Evolutionary conservation across 805 yeast genomes (phyloP).

Genomic region (Kuraishia cidri): DNA sequence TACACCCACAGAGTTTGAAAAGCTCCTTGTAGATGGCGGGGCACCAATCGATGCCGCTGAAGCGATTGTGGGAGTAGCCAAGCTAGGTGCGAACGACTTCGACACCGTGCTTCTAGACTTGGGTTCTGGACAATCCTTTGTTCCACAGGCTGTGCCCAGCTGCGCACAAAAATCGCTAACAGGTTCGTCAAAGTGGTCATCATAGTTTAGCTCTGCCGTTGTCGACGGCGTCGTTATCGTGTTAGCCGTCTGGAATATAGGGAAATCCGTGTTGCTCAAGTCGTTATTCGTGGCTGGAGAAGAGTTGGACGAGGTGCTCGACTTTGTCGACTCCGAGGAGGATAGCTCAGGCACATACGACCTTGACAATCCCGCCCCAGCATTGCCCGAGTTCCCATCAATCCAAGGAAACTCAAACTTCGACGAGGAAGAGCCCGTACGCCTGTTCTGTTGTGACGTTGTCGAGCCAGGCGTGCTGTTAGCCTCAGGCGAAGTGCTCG

Average conservation of each 20-base stretch:
- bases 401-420: constrained; percentile 52
- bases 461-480: constrained; percentile 1
- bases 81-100: constrained; percentile 3
- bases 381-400: constrained; percentile 9
- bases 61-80: neutral
- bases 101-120: constrained; percentile 13
- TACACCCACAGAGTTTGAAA: neutral
- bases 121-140: constrained; percentile 61
- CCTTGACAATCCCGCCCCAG: neutral
- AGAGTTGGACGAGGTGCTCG: constrained; percentile 3
- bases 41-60: neutral
- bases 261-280: neutral
- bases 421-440: constrained; percentile 12
- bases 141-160: constrained; percentile 79
- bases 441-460: neutral
- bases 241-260: no score
- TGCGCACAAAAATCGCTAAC: constrained; percentile 69
- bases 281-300: constrained; percentile 2
- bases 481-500: neutral
- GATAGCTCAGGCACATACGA: constrained; percentile 1
- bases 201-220: constrained; percentile 21
- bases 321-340: constrained; percentile 2
- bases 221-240: neutral
- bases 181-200: constrained; percentile 54
- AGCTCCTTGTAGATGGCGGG: neutral